Conservation (phyloP, 2,329 filamentous ascomycete species). For the Pseudocercospora fijiensis region DNA sequence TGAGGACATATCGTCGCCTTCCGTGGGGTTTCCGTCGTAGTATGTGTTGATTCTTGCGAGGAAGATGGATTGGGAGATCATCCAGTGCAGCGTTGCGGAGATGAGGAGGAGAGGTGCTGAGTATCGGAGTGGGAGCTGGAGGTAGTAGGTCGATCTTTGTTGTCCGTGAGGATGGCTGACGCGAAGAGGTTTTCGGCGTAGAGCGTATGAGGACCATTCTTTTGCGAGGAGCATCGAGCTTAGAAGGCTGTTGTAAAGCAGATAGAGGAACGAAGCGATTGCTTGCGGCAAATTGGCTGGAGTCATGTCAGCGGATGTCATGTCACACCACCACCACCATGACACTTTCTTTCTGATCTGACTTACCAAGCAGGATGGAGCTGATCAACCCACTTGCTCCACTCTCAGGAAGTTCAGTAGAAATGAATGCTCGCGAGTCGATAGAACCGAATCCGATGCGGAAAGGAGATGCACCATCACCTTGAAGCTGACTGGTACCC, state of each 20-base stretch:
- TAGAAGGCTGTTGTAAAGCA: slow-evolving; percentile 20
- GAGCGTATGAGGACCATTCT: slow-evolving; percentile 49
- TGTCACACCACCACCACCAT: too few species aligned
- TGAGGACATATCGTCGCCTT: background rate
- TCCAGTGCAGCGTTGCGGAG: slow-evolving; percentile 44
- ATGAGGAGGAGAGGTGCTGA: slow-evolving; percentile 40
- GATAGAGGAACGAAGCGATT: slow-evolving; percentile 18
- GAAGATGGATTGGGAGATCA: slow-evolving; percentile 49
- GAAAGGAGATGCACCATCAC: slow-evolving; percentile 3
- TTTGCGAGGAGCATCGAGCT: slow-evolving; percentile 16
- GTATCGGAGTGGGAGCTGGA: slow-evolving; percentile 44
- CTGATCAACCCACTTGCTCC: slow-evolving; percentile 7
- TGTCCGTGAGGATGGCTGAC: slow-evolving; percentile 39
- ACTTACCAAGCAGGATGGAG: slow-evolving; percentile 4
- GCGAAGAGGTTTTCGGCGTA: slow-evolving; percentile 38
- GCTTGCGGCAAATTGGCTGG: slow-evolving; percentile 20
- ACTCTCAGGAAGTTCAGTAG: background rate
- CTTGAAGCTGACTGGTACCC: background rate
- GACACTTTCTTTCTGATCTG: background rate
- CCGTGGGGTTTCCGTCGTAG: slow-evolving; percentile 8
- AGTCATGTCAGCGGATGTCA: background rate
- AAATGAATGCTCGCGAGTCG: slow-evolving; percentile 12
- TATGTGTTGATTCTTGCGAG: slow-evolving; percentile 38
- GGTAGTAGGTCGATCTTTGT: slow-evolving; percentile 46
- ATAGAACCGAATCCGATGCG: slow-evolving; percentile 14